A percentile compares a stretch with the other conserved stretches of the same genome.
phyloP scores from a whole-genome alignment of 306 rosid species.

The Oemleria cerasiformis region DNA sequence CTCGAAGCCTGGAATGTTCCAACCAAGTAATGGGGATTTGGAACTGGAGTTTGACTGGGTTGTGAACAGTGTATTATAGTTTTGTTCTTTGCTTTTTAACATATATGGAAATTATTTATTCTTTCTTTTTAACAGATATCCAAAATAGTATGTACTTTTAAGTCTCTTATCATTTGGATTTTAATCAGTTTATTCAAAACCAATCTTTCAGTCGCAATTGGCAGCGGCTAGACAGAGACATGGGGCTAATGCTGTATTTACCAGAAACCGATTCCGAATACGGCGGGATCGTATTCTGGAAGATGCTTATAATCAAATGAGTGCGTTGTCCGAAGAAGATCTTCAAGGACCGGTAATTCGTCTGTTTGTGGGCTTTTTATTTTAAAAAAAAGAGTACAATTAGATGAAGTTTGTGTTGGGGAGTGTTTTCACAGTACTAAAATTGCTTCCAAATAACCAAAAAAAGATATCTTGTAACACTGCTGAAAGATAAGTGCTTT shows the following conservation, averaged over 20 bases:
- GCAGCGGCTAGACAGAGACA: conserved; percentile 76
- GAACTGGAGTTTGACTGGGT: conserved; percentile 6
- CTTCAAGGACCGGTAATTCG: conserved; percentile 77
- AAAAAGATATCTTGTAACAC: neutral
- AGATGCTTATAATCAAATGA: conserved; percentile 96
- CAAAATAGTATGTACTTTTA: neutral
- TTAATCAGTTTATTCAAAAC: conserved; percentile 22
- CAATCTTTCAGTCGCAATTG: conserved; percentile 81
- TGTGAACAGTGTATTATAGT: conserved; percentile 2
- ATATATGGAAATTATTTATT: no score
- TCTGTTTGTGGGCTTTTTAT: conserved; percentile 10
- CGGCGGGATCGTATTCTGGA: conserved; percentile 87
- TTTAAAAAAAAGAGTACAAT: neutral
- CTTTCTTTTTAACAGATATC: neutral
- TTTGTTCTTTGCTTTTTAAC: neutral
- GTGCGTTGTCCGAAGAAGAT: conserved; percentile 87
- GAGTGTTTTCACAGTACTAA: neutral
- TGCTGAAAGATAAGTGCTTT: neutral
- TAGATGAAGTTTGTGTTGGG: neutral
- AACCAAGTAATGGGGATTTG: neutral
- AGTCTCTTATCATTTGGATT: neutral
- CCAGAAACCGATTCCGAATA: conserved; percentile 85
- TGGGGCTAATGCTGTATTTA: conserved; percentile 60
- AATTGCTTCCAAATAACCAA: neutral
- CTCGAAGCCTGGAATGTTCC: conserved; percentile 10